Percentiles rank a stretch among this genome's conserved stretches.
phyloP scores from a whole-genome alignment of 192 early-diverging fungal genomes.

The Podila clonocystis region DNA sequence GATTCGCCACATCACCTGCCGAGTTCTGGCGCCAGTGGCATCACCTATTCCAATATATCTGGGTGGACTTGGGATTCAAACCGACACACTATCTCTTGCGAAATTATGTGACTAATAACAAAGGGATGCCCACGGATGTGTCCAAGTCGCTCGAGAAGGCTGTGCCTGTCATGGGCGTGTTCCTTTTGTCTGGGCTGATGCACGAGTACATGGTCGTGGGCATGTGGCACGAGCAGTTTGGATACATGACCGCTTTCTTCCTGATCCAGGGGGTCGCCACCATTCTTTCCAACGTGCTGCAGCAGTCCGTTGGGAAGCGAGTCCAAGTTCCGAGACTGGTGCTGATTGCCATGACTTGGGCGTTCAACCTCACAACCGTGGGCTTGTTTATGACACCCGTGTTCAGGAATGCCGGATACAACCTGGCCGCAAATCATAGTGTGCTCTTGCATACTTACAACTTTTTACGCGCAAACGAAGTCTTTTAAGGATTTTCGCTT shows the following conservation, averaged over 20 bases:
- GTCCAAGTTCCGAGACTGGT: constrained; percentile 16
- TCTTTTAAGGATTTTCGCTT: constrained; percentile 14
- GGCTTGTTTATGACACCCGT: constrained; percentile 35
- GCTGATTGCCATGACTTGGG: constrained; percentile 38
- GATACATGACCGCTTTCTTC: constrained; percentile 36
- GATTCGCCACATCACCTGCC: constrained; percentile 35
- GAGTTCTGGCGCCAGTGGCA: constrained; percentile 52
- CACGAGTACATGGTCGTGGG: constrained; percentile 37
- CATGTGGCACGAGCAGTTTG: constrained; percentile 30
- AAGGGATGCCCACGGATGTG: background rate
- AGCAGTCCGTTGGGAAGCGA: constrained; percentile 19
- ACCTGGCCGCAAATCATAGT: constrained; percentile 28
- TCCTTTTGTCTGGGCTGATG: constrained; percentile 47
- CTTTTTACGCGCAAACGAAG: constrained; percentile 24
- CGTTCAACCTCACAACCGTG: constrained; percentile 29
- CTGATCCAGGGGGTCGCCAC: constrained; percentile 35
- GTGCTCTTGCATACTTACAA: constrained; percentile 29
- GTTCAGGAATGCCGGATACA: constrained; percentile 29
- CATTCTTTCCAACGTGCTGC: constrained; percentile 28
- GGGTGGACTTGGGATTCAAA: constrained; percentile 43
- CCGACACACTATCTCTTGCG: constrained; percentile 20
- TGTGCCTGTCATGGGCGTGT: constrained; percentile 39
- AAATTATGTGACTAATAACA: constrained; percentile 26
- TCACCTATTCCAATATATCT: constrained; percentile 44
- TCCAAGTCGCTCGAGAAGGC: constrained; percentile 7